A percentile compares a stretch with the other conserved stretches of the same genome.
Conservation (phyloP, 441 rosid species). For the Jatropha podagrica region DNA sequence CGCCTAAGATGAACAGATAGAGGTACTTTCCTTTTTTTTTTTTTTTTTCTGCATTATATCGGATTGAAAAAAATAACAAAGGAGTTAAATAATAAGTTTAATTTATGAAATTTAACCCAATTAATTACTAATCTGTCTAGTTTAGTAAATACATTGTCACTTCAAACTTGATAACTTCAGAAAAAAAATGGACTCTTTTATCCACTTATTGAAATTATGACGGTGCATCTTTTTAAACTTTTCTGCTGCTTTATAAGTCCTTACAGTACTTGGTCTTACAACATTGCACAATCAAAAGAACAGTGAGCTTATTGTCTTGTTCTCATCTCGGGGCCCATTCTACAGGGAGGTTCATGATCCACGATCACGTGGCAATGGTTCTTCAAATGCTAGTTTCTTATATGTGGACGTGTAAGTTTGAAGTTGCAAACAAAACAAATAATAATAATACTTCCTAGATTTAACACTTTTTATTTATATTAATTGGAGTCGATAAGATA, state of each 20-base stretch:
- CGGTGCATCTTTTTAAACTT: background rate
- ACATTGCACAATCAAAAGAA: background rate
- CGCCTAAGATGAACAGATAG: no score
- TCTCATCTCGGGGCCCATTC: background rate
- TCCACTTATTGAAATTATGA: background rate
- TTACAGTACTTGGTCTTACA: background rate
- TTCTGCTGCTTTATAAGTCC: background rate
- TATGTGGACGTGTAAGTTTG: background rate
- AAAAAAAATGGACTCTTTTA: background rate
- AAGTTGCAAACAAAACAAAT: background rate
- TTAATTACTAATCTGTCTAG: no score
- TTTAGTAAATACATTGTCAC: no score
- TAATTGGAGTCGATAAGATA: background rate
- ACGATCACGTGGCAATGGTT: background rate
- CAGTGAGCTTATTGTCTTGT: constrained; percentile 6
- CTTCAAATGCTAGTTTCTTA: no score
- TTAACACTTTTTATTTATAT: background rate
- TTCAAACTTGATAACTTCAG: no score
- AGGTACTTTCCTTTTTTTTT: no score
- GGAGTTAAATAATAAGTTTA: no score
- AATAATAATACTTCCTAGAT: background rate
- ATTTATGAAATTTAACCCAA: no score
- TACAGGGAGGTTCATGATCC: background rate
- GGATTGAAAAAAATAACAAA: no score
- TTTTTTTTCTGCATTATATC: no score